phyloP scores from a whole-genome alignment of 2,329 filamentous ascomycete genomes.

The Botrytis fragariae region DNA sequence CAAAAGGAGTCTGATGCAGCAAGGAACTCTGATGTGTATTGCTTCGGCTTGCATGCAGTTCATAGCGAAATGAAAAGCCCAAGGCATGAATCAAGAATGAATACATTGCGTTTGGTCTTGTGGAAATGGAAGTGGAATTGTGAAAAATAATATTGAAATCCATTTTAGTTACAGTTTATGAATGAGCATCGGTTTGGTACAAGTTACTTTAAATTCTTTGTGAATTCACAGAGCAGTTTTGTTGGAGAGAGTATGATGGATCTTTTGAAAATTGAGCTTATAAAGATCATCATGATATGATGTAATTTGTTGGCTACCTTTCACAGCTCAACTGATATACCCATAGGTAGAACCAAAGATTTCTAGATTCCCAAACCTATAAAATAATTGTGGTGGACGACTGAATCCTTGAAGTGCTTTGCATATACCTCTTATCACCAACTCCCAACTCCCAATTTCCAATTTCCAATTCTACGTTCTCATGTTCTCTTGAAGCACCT shows the following conservation, averaged over 20 bases:
- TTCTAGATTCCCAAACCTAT: neutral
- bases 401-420: neutral
- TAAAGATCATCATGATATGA: conserved; percentile 10
- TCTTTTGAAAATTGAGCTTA: neutral
- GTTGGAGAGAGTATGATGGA: neutral
- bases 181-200: conserved; percentile 17
- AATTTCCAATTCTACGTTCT: neutral
- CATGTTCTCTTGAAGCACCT: no score
- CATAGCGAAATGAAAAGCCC: conserved; percentile 37
- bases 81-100: conserved; percentile 32
- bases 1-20: conserved; percentile 33
- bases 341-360: conserved; percentile 14
- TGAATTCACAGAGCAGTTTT: conserved; percentile 9
- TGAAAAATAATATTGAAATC: conserved; percentile 15
- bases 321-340: conserved; percentile 1
- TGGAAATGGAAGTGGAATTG: conserved; percentile 17
- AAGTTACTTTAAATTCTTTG: conserved; percentile 17
- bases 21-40: conserved; percentile 38
- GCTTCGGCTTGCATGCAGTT: conserved; percentile 37
- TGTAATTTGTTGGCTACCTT: conserved; percentile 11
- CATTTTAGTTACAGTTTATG: conserved; percentile 13
- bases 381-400: no score
- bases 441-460: neutral
- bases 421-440: neutral
- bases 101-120: conserved; percentile 21